Evolutionary conservation across 306 rosid species (phyloP).

Genomic region (Morella rubra): DNA sequence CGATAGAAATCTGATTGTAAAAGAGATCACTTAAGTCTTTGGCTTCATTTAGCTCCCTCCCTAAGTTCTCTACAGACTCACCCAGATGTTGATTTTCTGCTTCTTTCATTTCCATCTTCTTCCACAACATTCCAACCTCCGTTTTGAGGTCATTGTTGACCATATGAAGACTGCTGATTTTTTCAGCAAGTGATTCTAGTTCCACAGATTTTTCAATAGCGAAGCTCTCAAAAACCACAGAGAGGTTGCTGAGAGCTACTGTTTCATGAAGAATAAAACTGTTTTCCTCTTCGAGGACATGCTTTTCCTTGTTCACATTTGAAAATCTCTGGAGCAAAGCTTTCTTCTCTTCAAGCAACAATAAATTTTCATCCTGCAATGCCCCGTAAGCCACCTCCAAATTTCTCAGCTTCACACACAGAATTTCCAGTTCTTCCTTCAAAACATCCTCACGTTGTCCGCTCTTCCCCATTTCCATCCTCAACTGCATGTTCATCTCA

Average conservation of each 20-base stretch:
- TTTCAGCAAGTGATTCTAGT: conserved; percentile 50
- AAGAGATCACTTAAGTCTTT: conserved; percentile 49
- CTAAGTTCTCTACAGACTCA: conserved; percentile 48
- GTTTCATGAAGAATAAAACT: conserved; percentile 54
- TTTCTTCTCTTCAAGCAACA: conserved; percentile 61
- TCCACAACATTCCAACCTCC: conserved; percentile 50
- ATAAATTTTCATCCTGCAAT: conserved; percentile 58
- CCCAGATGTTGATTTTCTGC: conserved; percentile 53
- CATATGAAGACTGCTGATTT: conserved; percentile 42
- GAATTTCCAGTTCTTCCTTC: conserved; percentile 47
- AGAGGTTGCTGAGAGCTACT: conserved; percentile 50
- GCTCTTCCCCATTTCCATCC: conserved; percentile 47
- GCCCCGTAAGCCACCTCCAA: conserved; percentile 43
- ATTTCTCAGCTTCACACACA: conserved; percentile 47
- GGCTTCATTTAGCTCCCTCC: conserved; percentile 50
- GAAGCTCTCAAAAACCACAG: conserved; percentile 61
- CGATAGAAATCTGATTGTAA: conserved; percentile 43
- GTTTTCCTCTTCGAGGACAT: conserved; percentile 55
- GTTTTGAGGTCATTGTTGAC: conserved; percentile 52
- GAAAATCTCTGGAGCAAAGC: conserved; percentile 46
- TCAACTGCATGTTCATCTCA: conserved; percentile 53
- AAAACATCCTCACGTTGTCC: conserved; percentile 53
- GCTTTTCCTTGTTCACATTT: conserved; percentile 55
- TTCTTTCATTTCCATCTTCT: conserved; percentile 53
- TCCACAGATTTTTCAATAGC: conserved; percentile 59